Evolutionary conservation across 768 basidiomycete species (phyloP).

Genomic region (Suillus plorans): DNA sequence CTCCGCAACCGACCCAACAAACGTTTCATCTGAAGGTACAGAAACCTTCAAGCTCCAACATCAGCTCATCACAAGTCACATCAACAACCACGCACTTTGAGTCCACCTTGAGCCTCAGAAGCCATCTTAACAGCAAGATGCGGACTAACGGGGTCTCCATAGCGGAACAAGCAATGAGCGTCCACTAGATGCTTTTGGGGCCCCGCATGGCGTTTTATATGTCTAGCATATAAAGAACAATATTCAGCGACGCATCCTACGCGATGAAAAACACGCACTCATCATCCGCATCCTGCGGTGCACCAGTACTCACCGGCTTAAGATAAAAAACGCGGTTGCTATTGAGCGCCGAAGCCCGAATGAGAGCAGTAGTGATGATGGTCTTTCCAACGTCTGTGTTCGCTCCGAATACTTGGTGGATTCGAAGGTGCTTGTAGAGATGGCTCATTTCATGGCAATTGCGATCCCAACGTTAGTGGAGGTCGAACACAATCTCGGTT

Average conservation of each 20-base stretch:
- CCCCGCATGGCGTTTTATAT: conserved; percentile 57
- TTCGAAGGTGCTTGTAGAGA: conserved; percentile 80
- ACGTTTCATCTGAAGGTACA: conserved; percentile 60
- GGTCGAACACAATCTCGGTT: no score
- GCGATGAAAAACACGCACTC: conserved; percentile 44
- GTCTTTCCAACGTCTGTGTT: conserved; percentile 98
- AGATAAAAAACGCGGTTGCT: conserved; percentile 61
- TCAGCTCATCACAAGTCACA: conserved; percentile 2
- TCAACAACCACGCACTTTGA: conserved; percentile 26
- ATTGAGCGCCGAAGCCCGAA: conserved; percentile 67
- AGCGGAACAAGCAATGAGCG: conserved; percentile 77
- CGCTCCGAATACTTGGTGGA: conserved; percentile 92
- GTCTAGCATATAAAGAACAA: conserved; percentile 41
- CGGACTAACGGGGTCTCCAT: conserved; percentile 88
- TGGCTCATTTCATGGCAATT: conserved; percentile 58
- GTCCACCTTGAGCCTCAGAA: conserved; percentile 25
- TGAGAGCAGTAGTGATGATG: conserved; percentile 80
- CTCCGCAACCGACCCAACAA: conserved; percentile 62
- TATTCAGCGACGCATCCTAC: not conserved
- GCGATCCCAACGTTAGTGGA: no score
- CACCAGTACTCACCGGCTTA: conserved; percentile 93
- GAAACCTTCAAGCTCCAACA: conserved; percentile 19
- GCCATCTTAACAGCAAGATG: conserved; percentile 77
- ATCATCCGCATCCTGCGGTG: conserved; percentile 79
- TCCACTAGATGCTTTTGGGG: conserved; percentile 41